phyloP scores from a whole-genome alignment of 225 moss, liverwort and hornwort species.

The Bryum argenteum region DNA sequence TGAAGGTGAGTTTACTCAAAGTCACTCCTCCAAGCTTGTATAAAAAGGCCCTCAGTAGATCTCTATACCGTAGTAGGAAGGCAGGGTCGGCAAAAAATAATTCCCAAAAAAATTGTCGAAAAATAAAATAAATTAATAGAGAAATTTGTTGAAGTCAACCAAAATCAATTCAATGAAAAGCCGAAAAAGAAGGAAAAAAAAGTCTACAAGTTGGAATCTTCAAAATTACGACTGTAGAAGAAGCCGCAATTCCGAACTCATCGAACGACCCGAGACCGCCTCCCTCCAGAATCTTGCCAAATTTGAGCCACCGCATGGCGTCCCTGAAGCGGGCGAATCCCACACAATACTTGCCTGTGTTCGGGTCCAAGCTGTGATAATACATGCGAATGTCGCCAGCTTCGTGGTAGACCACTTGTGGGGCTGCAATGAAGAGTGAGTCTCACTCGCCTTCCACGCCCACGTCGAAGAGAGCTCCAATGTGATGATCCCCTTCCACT shows the following conservation, averaged over 20 bases:
- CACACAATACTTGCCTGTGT: slow-evolving; percentile 40
- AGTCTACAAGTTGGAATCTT: too few relatives aligned
- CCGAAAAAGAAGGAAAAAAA: too few relatives aligned
- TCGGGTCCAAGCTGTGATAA: slow-evolving; percentile 51
- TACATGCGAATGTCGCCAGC: slow-evolving; percentile 64
- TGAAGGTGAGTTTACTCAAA: too few relatives aligned
- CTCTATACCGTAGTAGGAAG: too few relatives aligned
- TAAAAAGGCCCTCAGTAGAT: too few relatives aligned
- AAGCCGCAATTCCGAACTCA: slow-evolving; percentile 50
- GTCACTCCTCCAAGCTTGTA: too few relatives aligned
- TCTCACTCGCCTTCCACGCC: slow-evolving; percentile 62
- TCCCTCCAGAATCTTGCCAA: slow-evolving; percentile 59
- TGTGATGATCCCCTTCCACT: slow-evolving; percentile 62
- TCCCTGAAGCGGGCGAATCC: slow-evolving; percentile 60
- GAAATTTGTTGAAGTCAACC: too few relatives aligned
- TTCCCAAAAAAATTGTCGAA: too few relatives aligned
- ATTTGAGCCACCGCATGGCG: slow-evolving; percentile 63
- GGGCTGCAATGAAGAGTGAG: slow-evolving; percentile 49
- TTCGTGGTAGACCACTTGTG: slow-evolving; percentile 60
- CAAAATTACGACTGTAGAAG: too few relatives aligned
- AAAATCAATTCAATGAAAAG: too few relatives aligned
- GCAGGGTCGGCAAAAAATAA: too few relatives aligned
- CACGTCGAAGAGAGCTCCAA: slow-evolving; percentile 60
- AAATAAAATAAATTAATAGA: too few relatives aligned
- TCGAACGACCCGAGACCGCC: slow-evolving; percentile 49